phyloP scores from a whole-genome alignment of 352 stramenopile genomes.

The Phytophthora hibernalis region DNA sequence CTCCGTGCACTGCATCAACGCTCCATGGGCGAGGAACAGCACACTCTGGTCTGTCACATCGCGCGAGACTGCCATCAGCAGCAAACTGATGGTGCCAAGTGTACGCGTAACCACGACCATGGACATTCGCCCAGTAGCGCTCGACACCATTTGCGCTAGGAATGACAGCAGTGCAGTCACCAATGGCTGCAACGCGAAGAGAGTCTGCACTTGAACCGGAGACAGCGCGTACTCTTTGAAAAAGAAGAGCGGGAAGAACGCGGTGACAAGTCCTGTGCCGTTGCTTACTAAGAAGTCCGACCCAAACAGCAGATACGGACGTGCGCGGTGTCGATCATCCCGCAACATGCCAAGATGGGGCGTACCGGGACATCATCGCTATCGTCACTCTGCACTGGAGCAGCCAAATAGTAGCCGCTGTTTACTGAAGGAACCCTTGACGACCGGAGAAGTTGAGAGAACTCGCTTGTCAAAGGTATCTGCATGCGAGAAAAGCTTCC shows the following conservation, averaged over 20 bases:
- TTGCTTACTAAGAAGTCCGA: conserved; percentile 80
- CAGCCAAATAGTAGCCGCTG: conserved; percentile 21
- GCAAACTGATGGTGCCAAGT: conserved; percentile 48
- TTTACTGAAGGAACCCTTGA: conserved; percentile 13
- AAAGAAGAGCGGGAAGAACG: conserved; percentile 78
- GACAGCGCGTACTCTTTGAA: conserved; percentile 59
- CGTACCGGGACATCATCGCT: conserved; percentile 7
- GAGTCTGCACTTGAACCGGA: conserved; percentile 57
- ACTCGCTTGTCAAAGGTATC: conserved; percentile 33
- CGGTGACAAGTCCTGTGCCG: conserved; percentile 60
- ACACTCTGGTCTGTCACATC: conserved; percentile 43
- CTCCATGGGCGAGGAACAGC: conserved; percentile 60
- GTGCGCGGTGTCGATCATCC: conserved; percentile 46
- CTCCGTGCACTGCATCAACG: conserved; percentile 69
- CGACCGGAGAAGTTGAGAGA: conserved; percentile 41
- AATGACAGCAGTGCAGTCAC: conserved; percentile 53
- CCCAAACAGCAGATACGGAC: conserved; percentile 66
- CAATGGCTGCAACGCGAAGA: conserved; percentile 65
- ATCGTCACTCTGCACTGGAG: conserved; percentile 16
- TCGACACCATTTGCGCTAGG: conserved; percentile 52
- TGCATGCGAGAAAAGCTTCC: conserved; percentile 11
- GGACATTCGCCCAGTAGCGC: conserved; percentile 52
- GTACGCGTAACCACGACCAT: conserved; percentile 57
- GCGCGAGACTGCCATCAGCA: conserved; percentile 53
- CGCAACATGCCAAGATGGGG: conserved; percentile 34